phyloP scores from a whole-genome alignment of 371 early-diverging fungal species.

The Gilbertella persicaria region DNA sequence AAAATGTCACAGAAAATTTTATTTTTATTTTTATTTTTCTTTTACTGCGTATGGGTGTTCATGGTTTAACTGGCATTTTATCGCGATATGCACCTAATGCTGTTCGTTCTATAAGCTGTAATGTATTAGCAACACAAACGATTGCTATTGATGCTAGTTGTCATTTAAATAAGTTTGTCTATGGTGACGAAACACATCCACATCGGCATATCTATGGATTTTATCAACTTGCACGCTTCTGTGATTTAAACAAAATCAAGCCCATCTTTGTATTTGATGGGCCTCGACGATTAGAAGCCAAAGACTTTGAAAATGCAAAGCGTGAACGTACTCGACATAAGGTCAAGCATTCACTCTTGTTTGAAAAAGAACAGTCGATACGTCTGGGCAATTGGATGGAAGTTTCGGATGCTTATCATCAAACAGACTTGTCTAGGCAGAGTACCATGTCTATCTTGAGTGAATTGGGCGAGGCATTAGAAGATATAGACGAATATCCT shows the following conservation, averaged over 20 bases:
- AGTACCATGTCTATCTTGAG: conserved; percentile 13
- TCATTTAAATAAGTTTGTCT: conserved; percentile 56
- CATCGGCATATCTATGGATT: conserved; percentile 57
- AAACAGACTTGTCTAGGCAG: conserved; percentile 2
- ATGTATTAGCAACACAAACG: conserved; percentile 35
- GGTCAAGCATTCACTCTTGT: conserved; percentile 25
- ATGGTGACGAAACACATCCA: conserved; percentile 50
- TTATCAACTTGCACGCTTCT: conserved; percentile 48
- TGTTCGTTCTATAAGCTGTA: conserved; percentile 34
- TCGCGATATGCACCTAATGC: conserved; percentile 51
- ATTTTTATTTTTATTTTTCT: neutral
- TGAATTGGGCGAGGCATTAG: conserved; percentile 22
- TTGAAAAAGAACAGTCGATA: conserved; percentile 32
- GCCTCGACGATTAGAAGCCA: conserved; percentile 44
- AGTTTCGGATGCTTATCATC: conserved; percentile 14
- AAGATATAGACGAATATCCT: conserved; percentile 14
- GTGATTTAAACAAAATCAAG: conserved; percentile 46
- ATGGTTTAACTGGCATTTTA: conserved; percentile 54
- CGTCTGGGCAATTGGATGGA: conserved; percentile 39
- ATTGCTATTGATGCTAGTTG: conserved; percentile 65
- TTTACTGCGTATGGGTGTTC: conserved; percentile 65
- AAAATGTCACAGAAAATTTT: neutral
- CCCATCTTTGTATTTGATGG: conserved; percentile 72
- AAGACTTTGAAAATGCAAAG: conserved; percentile 41
- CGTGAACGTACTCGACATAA: conserved; percentile 40